Percentiles rank a stretch among this genome's conserved stretches.
Evolutionary conservation across 2,329 filamentous ascomycete genomes (phyloP).

Genomic region (Aschersonia sp.): DNA sequence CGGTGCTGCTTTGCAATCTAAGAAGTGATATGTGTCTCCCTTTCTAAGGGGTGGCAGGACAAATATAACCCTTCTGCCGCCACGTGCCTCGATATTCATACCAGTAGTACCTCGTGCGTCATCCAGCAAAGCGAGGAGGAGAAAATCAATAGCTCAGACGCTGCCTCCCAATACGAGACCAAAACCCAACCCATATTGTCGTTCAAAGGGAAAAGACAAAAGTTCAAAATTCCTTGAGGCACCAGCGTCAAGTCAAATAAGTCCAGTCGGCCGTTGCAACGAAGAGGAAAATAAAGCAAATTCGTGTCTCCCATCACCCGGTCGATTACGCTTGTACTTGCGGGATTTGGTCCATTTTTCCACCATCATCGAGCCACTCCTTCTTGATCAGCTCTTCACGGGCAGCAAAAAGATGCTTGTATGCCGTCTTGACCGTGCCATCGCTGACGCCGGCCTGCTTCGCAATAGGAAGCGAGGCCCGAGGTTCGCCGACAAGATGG

Average conservation of each 20-base stretch:
- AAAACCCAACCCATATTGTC: no score
- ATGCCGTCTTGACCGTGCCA: conserved; percentile 90
- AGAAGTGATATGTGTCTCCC: no score
- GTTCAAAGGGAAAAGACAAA: not conserved
- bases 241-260: not conserved
- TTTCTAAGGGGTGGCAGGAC: no score
- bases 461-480: conserved; percentile 76
- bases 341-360: conserved; percentile 58
- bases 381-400: conserved; percentile 60
- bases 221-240: not conserved
- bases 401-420: conserved; percentile 70
- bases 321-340: conserved; percentile 17
- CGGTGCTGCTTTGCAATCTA: no score
- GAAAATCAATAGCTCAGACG: no score
- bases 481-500: conserved; percentile 66
- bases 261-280: not conserved
- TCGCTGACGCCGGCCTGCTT: conserved; percentile 80
- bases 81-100: no score
- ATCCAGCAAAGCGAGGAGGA: no score
- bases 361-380: conserved; percentile 61
- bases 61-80: no score
- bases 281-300: not conserved
- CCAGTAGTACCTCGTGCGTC: no score
- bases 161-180: no score
- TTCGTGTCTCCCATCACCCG: no score